Evolutionary conservation across 1,284 basidiomycete species (phyloP), one percentile per base, ranked within the genome.

Genomic region (Leccinum fallax): DNA sequence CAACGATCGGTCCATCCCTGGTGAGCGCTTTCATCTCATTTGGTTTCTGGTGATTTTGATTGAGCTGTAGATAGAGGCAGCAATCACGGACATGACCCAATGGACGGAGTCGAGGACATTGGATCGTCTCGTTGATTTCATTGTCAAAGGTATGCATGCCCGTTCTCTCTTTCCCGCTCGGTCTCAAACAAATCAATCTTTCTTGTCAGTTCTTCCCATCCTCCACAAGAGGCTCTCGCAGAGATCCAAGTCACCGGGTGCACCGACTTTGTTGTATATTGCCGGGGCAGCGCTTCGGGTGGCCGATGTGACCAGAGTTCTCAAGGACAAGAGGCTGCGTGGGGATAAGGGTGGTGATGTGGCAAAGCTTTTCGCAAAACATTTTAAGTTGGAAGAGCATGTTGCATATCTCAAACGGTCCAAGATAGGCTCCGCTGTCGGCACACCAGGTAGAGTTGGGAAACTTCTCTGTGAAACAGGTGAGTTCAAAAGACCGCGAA

Each of bases 341-440:
- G 87, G 89, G 58, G 86, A 92, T 57, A 93, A 91, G 74, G 87
- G 91, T 61, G 90, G 89, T 30, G 90, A 93, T 64, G 86, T 94
- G 48, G 92, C 89, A 32, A 95, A 95, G 73, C 81, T 93, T 36
- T 95, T 95, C 69, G 90, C 93, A 52, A 92, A 87, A 75, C 93
- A 95, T 72, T 87, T 93, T 77, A 94, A 93, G 77, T 80, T 95
- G 51, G 80, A 87, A 58, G 89, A 94, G 63, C 93, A 95, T 71
- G 85, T 89, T 67, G 78, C 83, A 19, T 92, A 92, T 77, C 79
- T 95, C 67, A 83, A 83, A 72, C 82, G 85, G 65, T 92, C 91
- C 16, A 91, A 88, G 71, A 82, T 94, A 53, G 88, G 87, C 19
- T 81, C 87, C 30, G 93, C 92, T 34, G 89, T 89, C 26, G 93